Evolutionary conservation across 1,284 basidiomycete genomes (phyloP).

Genomic region (Sporisorium sorghi): DNA sequence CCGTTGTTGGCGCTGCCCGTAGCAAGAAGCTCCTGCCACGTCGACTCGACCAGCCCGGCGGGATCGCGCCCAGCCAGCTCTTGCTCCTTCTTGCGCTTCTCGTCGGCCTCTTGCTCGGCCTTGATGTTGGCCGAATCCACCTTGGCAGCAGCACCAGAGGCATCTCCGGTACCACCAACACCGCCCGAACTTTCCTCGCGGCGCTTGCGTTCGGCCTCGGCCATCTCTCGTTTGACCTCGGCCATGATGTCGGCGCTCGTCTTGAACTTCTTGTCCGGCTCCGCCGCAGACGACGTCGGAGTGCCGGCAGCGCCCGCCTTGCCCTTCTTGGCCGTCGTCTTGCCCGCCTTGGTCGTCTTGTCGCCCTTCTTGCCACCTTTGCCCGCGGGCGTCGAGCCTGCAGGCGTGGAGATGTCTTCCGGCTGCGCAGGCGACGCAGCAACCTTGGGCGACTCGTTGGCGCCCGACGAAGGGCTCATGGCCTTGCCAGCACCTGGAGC

Average conservation of each 20-base stretch:
- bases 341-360: conserved; percentile 33
- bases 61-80: conserved; percentile 50
- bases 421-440: conserved; percentile 49
- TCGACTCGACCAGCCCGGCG: conserved; percentile 49
- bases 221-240: conserved; percentile 64
- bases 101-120: conserved; percentile 48
- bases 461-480: conserved; percentile 32
- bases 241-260: conserved; percentile 65
- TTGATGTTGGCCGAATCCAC: conserved; percentile 38
- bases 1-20: conserved; percentile 29
- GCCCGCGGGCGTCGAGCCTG: conserved; percentile 49
- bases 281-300: conserved; percentile 45
- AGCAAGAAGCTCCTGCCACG: conserved; percentile 56
- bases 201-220: conserved; percentile 55
- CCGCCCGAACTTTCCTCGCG: conserved; percentile 37
- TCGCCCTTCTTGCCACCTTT: conserved; percentile 51
- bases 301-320: conserved; percentile 43
- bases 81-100: conserved; percentile 42
- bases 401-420: conserved; percentile 48
- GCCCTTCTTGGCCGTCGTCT: conserved; percentile 49
- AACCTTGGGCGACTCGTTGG: conserved; percentile 54
- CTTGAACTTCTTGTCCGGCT: conserved; percentile 55
- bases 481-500: conserved; percentile 25
- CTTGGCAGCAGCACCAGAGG: conserved; percentile 33
- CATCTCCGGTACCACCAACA: conserved; percentile 15